A percentile compares a stretch with the other conserved stretches of the same genome.
These are phyloP conservation scores for Dispira simplex DNA, from an alignment of 192 early-diverging fungal species.

Conservation along the genomic window DNA sequence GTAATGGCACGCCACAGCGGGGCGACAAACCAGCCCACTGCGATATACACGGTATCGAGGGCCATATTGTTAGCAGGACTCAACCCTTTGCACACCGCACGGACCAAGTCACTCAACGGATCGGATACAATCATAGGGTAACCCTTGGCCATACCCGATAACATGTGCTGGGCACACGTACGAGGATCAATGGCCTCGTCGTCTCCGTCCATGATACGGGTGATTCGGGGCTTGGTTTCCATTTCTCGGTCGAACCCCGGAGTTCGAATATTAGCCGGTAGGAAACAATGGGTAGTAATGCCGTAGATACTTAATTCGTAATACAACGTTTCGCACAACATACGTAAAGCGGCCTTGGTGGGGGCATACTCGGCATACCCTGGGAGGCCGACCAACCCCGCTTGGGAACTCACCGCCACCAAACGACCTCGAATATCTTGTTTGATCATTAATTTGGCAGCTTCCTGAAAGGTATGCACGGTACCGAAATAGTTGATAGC, in stretches of 20 bases:
- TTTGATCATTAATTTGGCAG: slow-evolving; percentile 39
- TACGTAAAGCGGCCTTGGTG: slow-evolving; percentile 58
- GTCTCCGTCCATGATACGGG: slow-evolving; percentile 2
- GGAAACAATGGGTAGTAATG: slow-evolving; percentile 53
- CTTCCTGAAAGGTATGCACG: slow-evolving; percentile 48
- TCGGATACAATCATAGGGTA: slow-evolving; percentile 8
- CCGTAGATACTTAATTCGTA: slow-evolving; percentile 44
- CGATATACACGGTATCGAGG: slow-evolving; percentile 6
- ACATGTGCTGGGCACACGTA: slow-evolving; percentile 1
- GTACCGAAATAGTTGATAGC: slow-evolving; percentile 54
- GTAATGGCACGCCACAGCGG: slow-evolving; percentile 2
- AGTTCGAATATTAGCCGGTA: slow-evolving; percentile 50
- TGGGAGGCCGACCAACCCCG: slow-evolving; percentile 49
- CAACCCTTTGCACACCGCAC: slow-evolving; percentile 2
- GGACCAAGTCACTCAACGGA: slow-evolving; percentile 6
- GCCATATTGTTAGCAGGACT: slow-evolving; percentile 4
- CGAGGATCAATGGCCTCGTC: slow-evolving; percentile 9
- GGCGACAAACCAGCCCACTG: slow-evolving; percentile 4
- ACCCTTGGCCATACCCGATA: slow-evolving; percentile 2
- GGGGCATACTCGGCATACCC: slow-evolving; percentile 51
- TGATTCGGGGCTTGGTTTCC: neutral
- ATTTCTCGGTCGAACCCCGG: slow-evolving; percentile 48
- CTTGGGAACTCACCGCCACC: slow-evolving; percentile 47
- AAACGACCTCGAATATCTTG: slow-evolving; percentile 39
- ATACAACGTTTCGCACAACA: slow-evolving; percentile 49